Base-by-base conservation (phyloP, 257 asterid genomes). In the Scutellaria galericulata region DNA sequence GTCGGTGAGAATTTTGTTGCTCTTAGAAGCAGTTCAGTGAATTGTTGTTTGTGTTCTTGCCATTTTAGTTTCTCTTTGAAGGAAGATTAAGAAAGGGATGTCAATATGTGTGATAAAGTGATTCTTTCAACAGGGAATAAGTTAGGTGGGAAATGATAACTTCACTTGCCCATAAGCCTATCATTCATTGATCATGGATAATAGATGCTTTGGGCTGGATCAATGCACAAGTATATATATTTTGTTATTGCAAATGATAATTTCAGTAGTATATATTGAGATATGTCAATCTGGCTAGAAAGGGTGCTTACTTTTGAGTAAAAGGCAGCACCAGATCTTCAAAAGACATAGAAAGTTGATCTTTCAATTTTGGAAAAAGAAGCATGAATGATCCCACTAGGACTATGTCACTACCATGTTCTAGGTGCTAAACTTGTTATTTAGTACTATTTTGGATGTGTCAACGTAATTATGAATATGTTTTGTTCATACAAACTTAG, bases 1-100 rank as follows among this genome's bases (percentile, higher is more conserved):
- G 68, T 86, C 96, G 42, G 98, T 93, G 73, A 89, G 60, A 68
- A 7, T 22, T 66, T 31, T 55, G 37, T n/a, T 54, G 57, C 12
- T 51, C 1, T 14, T 44, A 11, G n/a, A 27, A 41, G 45, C 9
- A 13, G 27, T 71, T 66, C 46, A 11, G 11, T 70, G 27, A 24
- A 42, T 51, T 63, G 59, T 12, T 64, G 22, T 13, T 53, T 48
- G 9, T 64, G 22, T 55, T 15, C 48, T 5, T 54, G 42, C 51
- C 15, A 41, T 31, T 41, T 31, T 51, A 6, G 7, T 55, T 18
- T 15, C 13, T 20, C 13, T 39, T 50, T 20, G 64, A 40, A 13
- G 77, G 52, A 14, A 7, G 44, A 12, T 42, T 62, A 6, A 5
- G 4, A 7, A 12, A 4, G 5, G 37, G 56, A 11, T 6, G 20